phyloP scores from a whole-genome alignment of 1,139 yeast species.

The Zygoascus hellenicus region DNA sequence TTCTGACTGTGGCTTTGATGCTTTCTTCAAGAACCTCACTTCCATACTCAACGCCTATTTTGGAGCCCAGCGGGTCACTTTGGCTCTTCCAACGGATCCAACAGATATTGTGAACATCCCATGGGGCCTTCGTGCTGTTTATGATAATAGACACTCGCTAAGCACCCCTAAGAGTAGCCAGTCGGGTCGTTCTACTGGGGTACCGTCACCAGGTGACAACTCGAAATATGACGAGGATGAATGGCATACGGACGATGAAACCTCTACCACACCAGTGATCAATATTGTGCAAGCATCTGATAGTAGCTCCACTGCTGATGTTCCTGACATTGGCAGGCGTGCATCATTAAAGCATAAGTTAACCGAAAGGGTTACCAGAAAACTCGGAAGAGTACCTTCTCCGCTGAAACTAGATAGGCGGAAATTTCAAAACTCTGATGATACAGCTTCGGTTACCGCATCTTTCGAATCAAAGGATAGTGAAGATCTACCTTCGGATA shows the following conservation, averaged over 20 bases:
- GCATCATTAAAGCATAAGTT: slow-evolving; percentile 3
- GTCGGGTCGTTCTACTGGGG: not conserved
- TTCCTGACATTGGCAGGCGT: not conserved
- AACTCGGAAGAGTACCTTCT: not conserved
- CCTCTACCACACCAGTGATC: too few species aligned
- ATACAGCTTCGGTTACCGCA: not conserved
- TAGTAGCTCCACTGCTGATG: too few species aligned
- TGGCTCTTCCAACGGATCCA: slow-evolving; percentile 32
- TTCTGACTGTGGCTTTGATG: slow-evolving; percentile 29
- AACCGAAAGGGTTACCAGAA: not conserved
- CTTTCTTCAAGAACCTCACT: slow-evolving; percentile 29
- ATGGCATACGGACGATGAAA: slow-evolving; percentile 2
- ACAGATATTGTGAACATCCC: slow-evolving; percentile 34
- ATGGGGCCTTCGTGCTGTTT: slow-evolving; percentile 34
- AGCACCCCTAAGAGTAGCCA: slow-evolving; percentile 7
- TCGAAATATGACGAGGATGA: not conserved
- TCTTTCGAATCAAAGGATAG: not conserved
- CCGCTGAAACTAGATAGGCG: not conserved
- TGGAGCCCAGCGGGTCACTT: slow-evolving; percentile 29
- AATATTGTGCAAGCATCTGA: too few species aligned
- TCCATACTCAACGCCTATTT: slow-evolving; percentile 27
- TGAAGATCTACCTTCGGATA: not conserved
- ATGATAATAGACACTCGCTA: slow-evolving; percentile 21
- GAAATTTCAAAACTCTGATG: not conserved
- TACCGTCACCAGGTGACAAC: too few species aligned